Percentiles rank a stretch among this genome's conserved stretches.
phyloP scores from a whole-genome alignment of 2,329 filamentous ascomycete genomes.

The Coleophoma eucalyptorum region DNA sequence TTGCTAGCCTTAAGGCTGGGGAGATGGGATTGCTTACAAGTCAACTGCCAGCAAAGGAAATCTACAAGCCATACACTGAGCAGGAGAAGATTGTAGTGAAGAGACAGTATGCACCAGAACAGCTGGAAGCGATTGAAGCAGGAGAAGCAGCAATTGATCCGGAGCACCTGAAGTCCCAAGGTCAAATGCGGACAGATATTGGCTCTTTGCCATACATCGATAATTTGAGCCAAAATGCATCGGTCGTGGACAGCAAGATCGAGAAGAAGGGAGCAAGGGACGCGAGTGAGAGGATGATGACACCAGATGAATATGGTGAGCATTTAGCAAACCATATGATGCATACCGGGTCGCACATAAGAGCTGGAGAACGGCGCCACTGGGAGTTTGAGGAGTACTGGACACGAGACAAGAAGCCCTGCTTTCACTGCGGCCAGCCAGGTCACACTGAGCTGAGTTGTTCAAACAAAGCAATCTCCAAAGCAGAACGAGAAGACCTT shows the following conservation, averaged over 20 bases:
- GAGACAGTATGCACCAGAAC: conserved; percentile 72
- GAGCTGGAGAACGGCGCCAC: conserved; percentile 10
- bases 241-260: conserved; percentile 69
- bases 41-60: conserved; percentile 30
- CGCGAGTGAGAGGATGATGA: conserved; percentile 47
- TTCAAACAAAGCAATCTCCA: background rate
- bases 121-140: conserved; percentile 77
- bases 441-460: background rate
- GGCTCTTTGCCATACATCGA: conserved; percentile 75
- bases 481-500: background rate
- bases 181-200: conserved; percentile 66
- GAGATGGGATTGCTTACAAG: conserved; percentile 23
- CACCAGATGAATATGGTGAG: conserved; percentile 54
- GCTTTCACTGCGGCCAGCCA: background rate
- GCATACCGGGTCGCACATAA: conserved; percentile 11
- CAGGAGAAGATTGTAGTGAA: conserved; percentile 60
- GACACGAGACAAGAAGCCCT: background rate
- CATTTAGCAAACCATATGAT: conserved; percentile 47
- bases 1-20: conserved; percentile 32
- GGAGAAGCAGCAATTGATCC: conserved; percentile 74
- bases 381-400: conserved; percentile 3
- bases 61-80: conserved; percentile 61
- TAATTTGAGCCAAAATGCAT: conserved; percentile 74
- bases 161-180: conserved; percentile 71
- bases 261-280: conserved; percentile 29